phyloP scores from a whole-genome alignment of 345 rosid genomes.

The Melaleuca quinquenervia region DNA sequence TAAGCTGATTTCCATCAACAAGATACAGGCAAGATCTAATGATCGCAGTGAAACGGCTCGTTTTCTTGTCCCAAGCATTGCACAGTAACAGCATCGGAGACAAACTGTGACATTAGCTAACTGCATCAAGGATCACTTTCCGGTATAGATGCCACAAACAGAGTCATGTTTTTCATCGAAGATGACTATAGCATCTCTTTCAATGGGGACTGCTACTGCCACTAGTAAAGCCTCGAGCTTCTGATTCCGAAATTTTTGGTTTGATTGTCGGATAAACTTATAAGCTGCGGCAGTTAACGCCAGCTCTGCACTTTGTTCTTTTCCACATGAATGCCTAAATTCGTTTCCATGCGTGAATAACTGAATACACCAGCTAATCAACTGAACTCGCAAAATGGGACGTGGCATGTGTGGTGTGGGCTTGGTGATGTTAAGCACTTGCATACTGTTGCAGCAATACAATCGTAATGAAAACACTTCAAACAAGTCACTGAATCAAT shows the following conservation, averaged over 20 bases:
- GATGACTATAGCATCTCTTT: background rate
- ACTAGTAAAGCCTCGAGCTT: background rate
- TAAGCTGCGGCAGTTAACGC: background rate
- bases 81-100: background rate
- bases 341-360: background rate
- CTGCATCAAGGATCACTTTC: background rate
- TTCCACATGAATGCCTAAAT: background rate
- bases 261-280: background rate
- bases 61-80: background rate
- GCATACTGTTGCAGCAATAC: background rate
- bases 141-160: background rate
- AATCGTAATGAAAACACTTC: background rate
- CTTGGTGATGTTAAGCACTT: background rate
- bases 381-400: background rate
- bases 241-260: background rate
- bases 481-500: background rate
- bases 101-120: background rate
- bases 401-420: background rate
- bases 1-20: background rate
- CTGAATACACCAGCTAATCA: background rate
- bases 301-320: background rate
- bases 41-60: background rate
- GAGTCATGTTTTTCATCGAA: background rate
- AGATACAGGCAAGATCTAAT: background rate
- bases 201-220: background rate